A percentile compares a stretch with the other conserved stretches of the same genome.
Evolutionary conservation across 192 early-diverging fungal genomes (phyloP).

Genomic region (Rhizoclosmatium sp.): DNA sequence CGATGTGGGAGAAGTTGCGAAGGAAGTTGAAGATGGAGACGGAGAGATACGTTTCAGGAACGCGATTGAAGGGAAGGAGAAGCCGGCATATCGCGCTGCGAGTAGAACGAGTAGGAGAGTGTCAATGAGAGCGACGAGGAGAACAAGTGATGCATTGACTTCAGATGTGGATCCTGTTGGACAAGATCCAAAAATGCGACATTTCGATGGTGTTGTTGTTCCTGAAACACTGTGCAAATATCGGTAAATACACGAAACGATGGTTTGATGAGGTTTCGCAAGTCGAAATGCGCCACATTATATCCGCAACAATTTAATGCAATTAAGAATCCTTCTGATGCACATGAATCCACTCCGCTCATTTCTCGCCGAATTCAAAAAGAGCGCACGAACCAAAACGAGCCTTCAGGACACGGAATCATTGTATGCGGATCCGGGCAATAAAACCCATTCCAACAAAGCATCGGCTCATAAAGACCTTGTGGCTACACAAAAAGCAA

Average conservation of each 20-base stretch:
- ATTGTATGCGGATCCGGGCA: conserved; percentile 46
- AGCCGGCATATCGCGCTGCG: not conserved
- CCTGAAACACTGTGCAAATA: conserved; percentile 17
- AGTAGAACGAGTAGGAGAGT: not conserved
- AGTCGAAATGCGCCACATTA: too few relatives aligned
- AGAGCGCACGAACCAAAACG: conserved; percentile 4
- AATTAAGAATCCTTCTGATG: too few relatives aligned
- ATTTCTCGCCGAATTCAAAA: not conserved
- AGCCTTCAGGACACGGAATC: conserved; percentile 22
- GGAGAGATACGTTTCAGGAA: not conserved
- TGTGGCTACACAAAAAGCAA: conserved; percentile 30
- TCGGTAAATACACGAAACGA: too few relatives aligned
- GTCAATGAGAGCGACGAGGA: conserved; percentile 16
- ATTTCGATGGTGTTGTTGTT: not conserved
- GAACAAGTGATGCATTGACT: conserved; percentile 12
- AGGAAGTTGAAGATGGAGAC: not conserved
- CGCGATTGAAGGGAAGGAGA: not conserved
- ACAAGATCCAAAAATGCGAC: conserved; percentile 14
- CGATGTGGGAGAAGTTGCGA: not conserved
- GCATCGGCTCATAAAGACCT: conserved; percentile 45
- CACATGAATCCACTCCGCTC: not conserved
- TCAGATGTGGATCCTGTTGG: conserved; percentile 27
- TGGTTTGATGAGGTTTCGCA: not conserved
- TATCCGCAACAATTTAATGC: too few relatives aligned
- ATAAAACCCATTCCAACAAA: conserved; percentile 46